Conservation (phyloP, 192 early-diverging fungal genomes). For the Backusella liffmaniae region DNA sequence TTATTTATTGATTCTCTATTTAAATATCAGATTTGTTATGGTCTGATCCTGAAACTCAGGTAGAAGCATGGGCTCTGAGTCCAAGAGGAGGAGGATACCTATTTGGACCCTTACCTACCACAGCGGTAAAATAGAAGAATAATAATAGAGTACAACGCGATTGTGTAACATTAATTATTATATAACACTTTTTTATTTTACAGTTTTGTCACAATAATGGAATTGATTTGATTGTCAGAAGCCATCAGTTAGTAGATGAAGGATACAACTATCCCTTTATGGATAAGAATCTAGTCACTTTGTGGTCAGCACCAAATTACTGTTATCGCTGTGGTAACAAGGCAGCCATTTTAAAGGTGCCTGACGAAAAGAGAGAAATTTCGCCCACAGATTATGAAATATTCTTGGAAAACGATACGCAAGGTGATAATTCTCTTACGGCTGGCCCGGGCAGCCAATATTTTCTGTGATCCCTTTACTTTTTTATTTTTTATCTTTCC, state of each 20-base stretch:
- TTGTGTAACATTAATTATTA: background rate
- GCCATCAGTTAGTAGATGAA: constrained; percentile 39
- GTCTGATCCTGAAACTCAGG: constrained; percentile 39
- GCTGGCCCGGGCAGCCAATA: constrained; percentile 35
- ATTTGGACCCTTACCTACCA: constrained; percentile 34
- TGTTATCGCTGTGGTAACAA: constrained; percentile 86
- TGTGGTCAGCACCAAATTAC: constrained; percentile 85
- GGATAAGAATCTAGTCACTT: constrained; percentile 75
- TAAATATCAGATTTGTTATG: constrained; percentile 32
- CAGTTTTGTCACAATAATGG: constrained; percentile 41
- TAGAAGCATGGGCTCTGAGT: constrained; percentile 38
- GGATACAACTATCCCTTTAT: constrained; percentile 38
- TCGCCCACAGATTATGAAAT: constrained; percentile 29
- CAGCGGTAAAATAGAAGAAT: constrained; percentile 24
- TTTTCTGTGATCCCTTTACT: constrained; percentile 26
- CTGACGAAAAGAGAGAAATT: constrained; percentile 39
- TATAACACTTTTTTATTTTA: background rate
- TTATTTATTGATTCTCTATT: background rate
- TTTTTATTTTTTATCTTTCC: background rate
- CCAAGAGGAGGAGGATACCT: constrained; percentile 38
- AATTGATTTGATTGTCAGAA: constrained; percentile 36
- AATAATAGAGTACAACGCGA: background rate
- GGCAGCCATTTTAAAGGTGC: constrained; percentile 77
- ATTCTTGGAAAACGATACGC: constrained; percentile 36
- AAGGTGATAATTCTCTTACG: constrained; percentile 27